Conservation (phyloP, 2,329 filamentous ascomycete species). For the Exophiala sp. region DNA sequence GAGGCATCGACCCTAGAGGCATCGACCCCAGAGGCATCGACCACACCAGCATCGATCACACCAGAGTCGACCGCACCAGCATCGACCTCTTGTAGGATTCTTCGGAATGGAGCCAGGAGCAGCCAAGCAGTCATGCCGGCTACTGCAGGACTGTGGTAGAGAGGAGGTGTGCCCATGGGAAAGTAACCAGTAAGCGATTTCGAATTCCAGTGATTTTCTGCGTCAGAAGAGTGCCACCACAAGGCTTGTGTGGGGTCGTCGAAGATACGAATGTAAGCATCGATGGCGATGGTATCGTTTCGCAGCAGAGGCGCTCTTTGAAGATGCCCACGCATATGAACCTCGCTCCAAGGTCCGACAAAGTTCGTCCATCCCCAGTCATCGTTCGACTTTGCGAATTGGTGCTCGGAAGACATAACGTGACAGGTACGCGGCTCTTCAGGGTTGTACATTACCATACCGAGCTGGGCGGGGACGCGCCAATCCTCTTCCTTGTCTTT, state of each 20-base stretch:
- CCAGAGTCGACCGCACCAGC: conserved; percentile 21
- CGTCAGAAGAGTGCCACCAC: conserved; percentile 57
- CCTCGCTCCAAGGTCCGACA: conserved; percentile 56
- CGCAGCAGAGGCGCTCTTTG: conserved; percentile 58
- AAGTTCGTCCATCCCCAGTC: conserved; percentile 66
- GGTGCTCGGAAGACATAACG: conserved; percentile 55
- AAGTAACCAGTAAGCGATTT: conserved; percentile 57
- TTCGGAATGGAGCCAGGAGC: conserved; percentile 57
- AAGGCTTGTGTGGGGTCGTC: conserved; percentile 59
- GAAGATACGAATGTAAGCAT: conserved; percentile 59
- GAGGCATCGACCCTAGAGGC: too few species aligned
- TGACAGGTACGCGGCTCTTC: conserved; percentile 58
- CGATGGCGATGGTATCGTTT: conserved; percentile 60
- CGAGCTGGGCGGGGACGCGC: conserved; percentile 57
- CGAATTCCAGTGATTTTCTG: conserved; percentile 52
- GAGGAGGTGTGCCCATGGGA: conserved; percentile 45
- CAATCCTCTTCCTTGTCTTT: conserved; percentile 31
- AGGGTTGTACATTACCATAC: conserved; percentile 62
- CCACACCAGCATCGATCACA: too few species aligned
- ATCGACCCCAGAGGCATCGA: too few species aligned
- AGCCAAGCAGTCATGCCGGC: conserved; percentile 58
- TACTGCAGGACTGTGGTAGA: conserved; percentile 47
- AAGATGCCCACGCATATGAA: conserved; percentile 54
- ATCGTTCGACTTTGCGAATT: conserved; percentile 56
- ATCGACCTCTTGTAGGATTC: conserved; percentile 51